Evolutionary conservation across 306 rosid species (phyloP).

Genomic region (Corylus heterophylla): DNA sequence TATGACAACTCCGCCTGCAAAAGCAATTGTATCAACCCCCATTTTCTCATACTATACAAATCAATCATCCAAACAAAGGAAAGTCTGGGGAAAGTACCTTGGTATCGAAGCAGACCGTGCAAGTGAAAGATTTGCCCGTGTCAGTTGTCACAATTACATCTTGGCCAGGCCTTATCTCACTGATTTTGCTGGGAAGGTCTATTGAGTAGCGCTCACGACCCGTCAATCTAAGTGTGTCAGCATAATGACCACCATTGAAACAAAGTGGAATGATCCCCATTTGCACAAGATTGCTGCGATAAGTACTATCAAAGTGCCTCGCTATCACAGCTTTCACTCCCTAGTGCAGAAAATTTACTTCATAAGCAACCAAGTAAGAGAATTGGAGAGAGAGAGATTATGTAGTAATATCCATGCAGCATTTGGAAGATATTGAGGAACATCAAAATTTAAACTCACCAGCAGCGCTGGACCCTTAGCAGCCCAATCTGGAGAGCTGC

Average conservation of each 20-base stretch:
- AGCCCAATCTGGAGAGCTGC: slow-evolving; percentile 49
- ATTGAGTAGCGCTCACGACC: slow-evolving; percentile 40
- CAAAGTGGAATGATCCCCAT: slow-evolving; percentile 8
- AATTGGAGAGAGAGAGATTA: not conserved
- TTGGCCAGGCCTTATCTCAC: slow-evolving; percentile 41
- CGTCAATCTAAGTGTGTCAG: slow-evolving; percentile 34
- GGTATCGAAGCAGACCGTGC: slow-evolving; percentile 37
- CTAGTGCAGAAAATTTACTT: slow-evolving; percentile 7
- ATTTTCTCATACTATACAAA: not conserved
- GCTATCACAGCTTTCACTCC: slow-evolving; percentile 54
- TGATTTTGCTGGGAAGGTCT: slow-evolving; percentile 29
- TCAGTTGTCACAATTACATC: slow-evolving; percentile 41
- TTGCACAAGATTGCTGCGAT: slow-evolving; percentile 27
- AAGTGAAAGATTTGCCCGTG: slow-evolving; percentile 34
- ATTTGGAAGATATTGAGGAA: too few species aligned
- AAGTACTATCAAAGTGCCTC: slow-evolving; percentile 45
- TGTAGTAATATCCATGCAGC: not conserved
- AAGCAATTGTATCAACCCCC: not conserved
- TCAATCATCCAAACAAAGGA: not conserved
- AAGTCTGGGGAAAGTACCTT: slow-evolving; percentile 9
- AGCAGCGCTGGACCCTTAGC: slow-evolving; percentile 53
- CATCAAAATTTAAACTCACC: not conserved
- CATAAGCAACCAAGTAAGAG: not conserved
- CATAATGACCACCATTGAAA: slow-evolving; percentile 39
- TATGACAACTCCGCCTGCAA: not conserved